Evolutionary conservation across 345 rosid genomes (phyloP).

Genomic region (Brassica carinata): DNA sequence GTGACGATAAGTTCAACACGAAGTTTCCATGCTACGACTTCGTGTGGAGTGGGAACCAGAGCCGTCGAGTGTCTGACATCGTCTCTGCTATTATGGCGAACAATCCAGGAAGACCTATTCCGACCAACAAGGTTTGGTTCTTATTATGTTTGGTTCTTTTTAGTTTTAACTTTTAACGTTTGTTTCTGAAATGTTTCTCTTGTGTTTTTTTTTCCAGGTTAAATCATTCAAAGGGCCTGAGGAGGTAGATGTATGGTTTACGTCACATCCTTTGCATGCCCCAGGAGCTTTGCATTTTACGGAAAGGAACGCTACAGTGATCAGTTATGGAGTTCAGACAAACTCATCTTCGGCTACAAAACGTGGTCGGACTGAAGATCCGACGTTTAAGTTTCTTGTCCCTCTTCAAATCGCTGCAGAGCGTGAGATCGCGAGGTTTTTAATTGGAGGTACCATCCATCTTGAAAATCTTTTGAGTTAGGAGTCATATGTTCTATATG

Average conservation of each 20-base stretch:
- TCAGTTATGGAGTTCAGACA: slow-evolving; percentile 80
- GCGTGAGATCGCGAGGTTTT: slow-evolving; percentile 85
- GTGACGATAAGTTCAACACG: slow-evolving; percentile 70
- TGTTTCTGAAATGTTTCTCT: background rate
- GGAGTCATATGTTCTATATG: background rate
- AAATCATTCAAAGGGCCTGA: slow-evolving; percentile 60
- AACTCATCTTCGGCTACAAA: slow-evolving; percentile 57
- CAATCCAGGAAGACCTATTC: slow-evolving; percentile 74
- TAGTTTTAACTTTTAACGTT: background rate
- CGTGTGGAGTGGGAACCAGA: slow-evolving; percentile 84
- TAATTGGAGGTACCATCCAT: slow-evolving; percentile 59
- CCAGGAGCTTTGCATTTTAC: slow-evolving; percentile 82
- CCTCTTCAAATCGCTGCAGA: slow-evolving; percentile 92
- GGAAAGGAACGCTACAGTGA: slow-evolving; percentile 53
- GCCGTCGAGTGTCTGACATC: slow-evolving; percentile 41
- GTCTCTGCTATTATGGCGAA: slow-evolving; percentile 61
- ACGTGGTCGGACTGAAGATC: slow-evolving; percentile 73
- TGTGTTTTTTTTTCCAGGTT: slow-evolving; percentile 45
- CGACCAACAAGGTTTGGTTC: slow-evolving; percentile 51
- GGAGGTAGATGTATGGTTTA: slow-evolving; percentile 78
- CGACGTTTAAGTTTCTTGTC: slow-evolving; percentile 80
- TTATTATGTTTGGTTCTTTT: background rate
- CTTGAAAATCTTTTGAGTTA: slow-evolving; percentile 7
- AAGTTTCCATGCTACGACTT: slow-evolving; percentile 75
- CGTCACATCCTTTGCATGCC: slow-evolving; percentile 52